A percentile compares a stretch with the other conserved stretches of the same genome.
phyloP scores from a whole-genome alignment of 208 protist genomes.

The Acanthamoeba polyphaga region DNA sequence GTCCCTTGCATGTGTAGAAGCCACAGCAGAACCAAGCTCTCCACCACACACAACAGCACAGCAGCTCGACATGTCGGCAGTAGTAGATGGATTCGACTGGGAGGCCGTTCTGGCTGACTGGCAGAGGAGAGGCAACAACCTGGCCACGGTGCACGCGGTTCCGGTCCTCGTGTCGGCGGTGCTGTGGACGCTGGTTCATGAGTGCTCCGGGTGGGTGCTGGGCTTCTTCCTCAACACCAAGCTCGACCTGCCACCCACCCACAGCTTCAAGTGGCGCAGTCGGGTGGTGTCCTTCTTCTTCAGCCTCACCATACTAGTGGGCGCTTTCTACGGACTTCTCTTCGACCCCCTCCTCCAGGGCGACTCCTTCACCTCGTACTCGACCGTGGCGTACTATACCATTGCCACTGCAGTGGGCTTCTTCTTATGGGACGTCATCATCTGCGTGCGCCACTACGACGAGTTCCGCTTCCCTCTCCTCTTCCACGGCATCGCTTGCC shows the following conservation, averaged over 20 bases:
- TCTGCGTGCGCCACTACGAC: constrained; percentile 1
- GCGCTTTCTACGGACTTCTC: constrained; percentile 12
- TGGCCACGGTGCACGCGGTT: not conserved
- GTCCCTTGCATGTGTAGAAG: too few relatives aligned
- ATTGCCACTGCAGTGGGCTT: not conserved
- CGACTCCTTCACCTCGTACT: constrained; percentile 1
- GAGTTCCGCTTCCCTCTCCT: constrained; percentile 9
- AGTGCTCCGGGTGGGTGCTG: not conserved
- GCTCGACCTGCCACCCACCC: not conserved
- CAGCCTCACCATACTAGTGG: not conserved
- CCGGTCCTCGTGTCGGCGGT: not conserved
- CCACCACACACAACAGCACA: not conserved
- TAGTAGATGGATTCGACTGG: not conserved
- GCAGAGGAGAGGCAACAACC: not conserved
- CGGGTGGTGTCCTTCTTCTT: constrained; percentile 35
- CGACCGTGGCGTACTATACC: not conserved
- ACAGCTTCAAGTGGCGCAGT: not conserved
- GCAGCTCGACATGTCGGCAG: not conserved
- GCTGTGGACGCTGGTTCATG: not conserved
- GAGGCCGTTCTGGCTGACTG: not conserved
- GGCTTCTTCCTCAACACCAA: not conserved
- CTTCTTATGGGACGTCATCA: constrained; percentile 23
- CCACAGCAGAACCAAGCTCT: too few relatives aligned
- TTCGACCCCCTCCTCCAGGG: constrained; percentile 26
- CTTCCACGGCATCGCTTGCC: constrained; percentile 22